phyloP scores from a whole-genome alignment of 352 stramenopile genomes.

The Ophiocytium majus region DNA sequence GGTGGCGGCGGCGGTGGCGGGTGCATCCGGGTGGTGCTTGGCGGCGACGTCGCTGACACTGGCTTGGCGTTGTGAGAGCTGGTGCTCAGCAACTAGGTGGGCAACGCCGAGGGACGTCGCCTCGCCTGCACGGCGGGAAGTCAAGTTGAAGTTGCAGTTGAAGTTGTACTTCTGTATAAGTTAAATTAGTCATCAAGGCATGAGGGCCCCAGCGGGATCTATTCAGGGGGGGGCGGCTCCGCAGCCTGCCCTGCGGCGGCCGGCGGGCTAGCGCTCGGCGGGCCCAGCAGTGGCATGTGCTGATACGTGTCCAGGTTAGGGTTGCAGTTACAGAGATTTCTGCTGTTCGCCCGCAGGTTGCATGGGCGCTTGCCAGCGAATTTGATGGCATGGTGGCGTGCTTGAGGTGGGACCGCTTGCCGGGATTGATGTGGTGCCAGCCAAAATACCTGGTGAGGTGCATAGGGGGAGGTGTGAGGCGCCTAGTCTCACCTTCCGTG shows the following conservation, averaged over 20 bases:
- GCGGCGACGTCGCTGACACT: no score
- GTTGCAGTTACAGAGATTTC: no score
- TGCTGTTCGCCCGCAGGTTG: neutral
- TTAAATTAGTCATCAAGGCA: neutral
- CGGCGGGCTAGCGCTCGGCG: neutral
- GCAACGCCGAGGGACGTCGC: conserved; percentile 11
- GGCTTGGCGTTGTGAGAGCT: neutral
- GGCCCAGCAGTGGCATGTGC: neutral
- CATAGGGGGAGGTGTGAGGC: neutral
- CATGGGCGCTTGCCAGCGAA: neutral
- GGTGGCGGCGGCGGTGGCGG: no score
- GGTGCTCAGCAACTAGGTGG: neutral
- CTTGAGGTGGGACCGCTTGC: neutral
- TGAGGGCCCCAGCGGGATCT: no score
- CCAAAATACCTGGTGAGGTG: neutral
- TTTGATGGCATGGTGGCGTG: neutral
- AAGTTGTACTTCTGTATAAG: neutral
- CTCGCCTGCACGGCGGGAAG: neutral
- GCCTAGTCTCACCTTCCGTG: neutral
- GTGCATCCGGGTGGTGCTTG: no score
- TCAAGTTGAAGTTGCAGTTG: neutral
- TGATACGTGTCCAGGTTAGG: neutral
- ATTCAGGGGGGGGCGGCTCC: no score
- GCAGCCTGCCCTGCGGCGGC: neutral
- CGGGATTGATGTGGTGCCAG: neutral